Percentiles rank a stretch among this genome's conserved stretches.
These are phyloP conservation scores for Pleurotus citrinopileatus DNA, from an alignment of 768 basidiomycete genomes.

Conservation along the genomic window DNA sequence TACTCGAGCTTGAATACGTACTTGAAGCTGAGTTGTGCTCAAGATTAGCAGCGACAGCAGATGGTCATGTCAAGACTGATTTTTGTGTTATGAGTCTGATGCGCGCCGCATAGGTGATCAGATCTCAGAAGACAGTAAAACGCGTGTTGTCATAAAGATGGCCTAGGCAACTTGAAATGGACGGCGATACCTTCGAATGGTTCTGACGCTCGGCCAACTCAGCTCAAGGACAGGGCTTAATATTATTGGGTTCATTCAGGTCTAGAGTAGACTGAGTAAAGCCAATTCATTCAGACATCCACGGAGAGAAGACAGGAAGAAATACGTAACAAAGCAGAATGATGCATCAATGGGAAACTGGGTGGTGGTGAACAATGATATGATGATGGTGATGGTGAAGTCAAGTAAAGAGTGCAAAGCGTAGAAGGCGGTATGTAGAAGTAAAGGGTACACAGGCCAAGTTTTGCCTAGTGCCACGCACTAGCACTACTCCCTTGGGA, in stretches of 20 bases:
- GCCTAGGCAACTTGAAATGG: no score
- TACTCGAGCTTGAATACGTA: no score
- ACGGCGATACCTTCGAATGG: no score
- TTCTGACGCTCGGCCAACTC: no score
- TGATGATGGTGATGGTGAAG: slow-evolving; percentile 14
- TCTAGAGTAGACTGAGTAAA: background rate
- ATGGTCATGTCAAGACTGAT: no score
- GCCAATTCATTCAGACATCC: slow-evolving; percentile 29
- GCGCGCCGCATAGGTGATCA: no score
- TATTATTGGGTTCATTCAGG: background rate
- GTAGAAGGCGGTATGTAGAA: slow-evolving; percentile 10
- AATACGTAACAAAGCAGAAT: slow-evolving; percentile 23
- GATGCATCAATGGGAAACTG: slow-evolving; percentile 35
- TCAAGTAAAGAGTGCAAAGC: slow-evolving; percentile 15
- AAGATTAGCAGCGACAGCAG: no score
- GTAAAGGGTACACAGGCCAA: slow-evolving; percentile 1
- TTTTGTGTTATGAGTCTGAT: no score
- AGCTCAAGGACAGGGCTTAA: background rate
- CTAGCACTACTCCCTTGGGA: slow-evolving; percentile 12
- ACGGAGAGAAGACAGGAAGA: slow-evolving; percentile 22
- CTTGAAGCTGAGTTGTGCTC: no score
- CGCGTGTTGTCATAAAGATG: no score
- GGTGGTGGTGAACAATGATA: slow-evolving; percentile 15
- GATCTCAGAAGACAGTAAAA: no score
- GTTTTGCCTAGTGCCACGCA: slow-evolving; percentile 1